Percentiles rank a stretch among this genome's conserved stretches.
Conservation (phyloP, 2,329 filamentous ascomycete species). For the Aureobasidium sp. region DNA sequence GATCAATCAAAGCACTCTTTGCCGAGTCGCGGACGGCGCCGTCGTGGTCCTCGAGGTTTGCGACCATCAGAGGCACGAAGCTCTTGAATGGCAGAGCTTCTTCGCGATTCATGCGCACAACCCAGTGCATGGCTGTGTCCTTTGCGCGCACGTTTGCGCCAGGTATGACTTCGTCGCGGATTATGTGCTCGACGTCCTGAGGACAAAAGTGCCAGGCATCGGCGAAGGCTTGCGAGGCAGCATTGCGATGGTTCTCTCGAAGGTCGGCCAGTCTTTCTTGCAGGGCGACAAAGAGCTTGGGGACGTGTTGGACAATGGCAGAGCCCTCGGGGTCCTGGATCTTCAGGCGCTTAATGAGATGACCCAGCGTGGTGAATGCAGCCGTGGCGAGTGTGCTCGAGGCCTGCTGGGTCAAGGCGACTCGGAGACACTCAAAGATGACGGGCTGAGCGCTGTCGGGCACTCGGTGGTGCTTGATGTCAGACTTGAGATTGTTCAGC, state of each 20-base stretch:
- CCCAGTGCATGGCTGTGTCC: constrained; percentile 77
- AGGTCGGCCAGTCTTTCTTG: constrained; percentile 81
- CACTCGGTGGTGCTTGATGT: constrained; percentile 88
- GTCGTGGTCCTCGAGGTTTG: constrained; percentile 84
- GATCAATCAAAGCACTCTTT: constrained; percentile 74
- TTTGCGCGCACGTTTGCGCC: constrained; percentile 80
- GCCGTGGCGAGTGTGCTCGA: constrained; percentile 66
- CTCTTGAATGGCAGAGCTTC: constrained; percentile 71
- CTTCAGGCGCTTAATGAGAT: constrained; percentile 77
- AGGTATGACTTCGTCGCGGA: constrained; percentile 70
- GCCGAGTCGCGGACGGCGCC: constrained; percentile 78
- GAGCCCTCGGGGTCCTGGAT: constrained; percentile 75
- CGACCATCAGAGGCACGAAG: constrained; percentile 78
- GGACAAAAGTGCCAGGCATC: constrained; percentile 68
- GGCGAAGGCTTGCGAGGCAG: constrained; percentile 67
- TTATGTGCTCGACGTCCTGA: constrained; percentile 68
- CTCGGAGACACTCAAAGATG: constrained; percentile 75
- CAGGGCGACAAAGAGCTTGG: constrained; percentile 65
- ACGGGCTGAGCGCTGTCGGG: constrained; percentile 63
- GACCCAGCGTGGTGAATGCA: constrained; percentile 80
- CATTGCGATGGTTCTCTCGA: constrained; percentile 73
- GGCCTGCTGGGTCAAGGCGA: constrained; percentile 69
- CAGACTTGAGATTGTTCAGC: constrained; percentile 67
- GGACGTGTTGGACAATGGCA: constrained; percentile 57
- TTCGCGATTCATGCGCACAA: constrained; percentile 76